A percentile compares a stretch with the other conserved stretches of the same genome.
Conservation (phyloP, 2,329 filamentous ascomycete genomes). For the Neonectria coccinea region DNA sequence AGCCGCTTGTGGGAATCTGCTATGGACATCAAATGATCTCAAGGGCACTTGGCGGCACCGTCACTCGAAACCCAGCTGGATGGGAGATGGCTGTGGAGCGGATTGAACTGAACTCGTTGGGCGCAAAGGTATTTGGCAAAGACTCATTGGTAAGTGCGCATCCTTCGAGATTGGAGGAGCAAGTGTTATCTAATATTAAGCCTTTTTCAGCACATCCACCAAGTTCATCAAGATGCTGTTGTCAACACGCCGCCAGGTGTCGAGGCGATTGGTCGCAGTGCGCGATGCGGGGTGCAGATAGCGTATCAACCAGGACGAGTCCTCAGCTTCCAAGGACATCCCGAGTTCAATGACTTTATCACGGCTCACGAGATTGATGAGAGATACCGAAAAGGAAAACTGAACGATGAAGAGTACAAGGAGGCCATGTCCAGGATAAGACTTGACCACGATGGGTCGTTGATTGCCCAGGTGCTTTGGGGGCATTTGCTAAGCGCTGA, state of each 20-base stretch:
- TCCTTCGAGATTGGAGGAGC: background rate
- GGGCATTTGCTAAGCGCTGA: background rate
- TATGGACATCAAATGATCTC: constrained; percentile 37
- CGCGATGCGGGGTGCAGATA: constrained; percentile 25
- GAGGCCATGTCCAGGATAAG: constrained; percentile 25
- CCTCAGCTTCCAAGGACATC: constrained; percentile 29
- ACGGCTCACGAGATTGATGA: constrained; percentile 19
- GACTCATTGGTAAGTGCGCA: constrained; percentile 18
- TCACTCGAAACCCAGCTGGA: constrained; percentile 21
- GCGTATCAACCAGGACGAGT: constrained; percentile 27
- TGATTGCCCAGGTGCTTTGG: constrained; percentile 8
- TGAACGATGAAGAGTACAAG: constrained; percentile 7
- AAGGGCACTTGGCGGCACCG: constrained; percentile 29
- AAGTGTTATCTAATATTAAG: background rate
- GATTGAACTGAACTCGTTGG: constrained; percentile 13
- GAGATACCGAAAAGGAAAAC: constrained; percentile 17
- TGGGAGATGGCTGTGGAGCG: constrained; percentile 29
- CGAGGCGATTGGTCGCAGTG: constrained; percentile 24
- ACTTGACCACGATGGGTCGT: constrained; percentile 25
- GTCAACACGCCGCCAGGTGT: constrained; percentile 17
- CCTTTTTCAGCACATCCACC: constrained; percentile 15
- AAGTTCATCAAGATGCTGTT: constrained; percentile 29
- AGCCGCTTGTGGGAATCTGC: constrained; percentile 33
- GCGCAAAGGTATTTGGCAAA: constrained; percentile 21
- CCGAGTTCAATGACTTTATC: constrained; percentile 25